phyloP scores from a whole-genome alignment of 208 protist species.

The Naegleria lovaniensis region DNA sequence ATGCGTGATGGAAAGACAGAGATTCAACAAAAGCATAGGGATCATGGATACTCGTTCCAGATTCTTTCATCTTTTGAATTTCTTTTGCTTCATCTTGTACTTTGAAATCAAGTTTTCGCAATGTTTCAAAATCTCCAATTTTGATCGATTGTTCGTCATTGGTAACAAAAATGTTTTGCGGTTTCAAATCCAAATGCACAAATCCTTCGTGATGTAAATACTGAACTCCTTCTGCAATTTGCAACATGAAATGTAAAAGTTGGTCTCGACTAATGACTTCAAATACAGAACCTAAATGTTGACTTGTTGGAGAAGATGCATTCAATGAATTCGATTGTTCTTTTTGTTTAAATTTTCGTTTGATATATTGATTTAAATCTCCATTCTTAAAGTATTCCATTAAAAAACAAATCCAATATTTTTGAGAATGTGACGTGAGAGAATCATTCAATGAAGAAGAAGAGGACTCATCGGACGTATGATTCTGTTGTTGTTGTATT shows the following conservation, averaged over 20 bases:
- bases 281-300: background rate
- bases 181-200: background rate
- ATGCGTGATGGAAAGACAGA: background rate
- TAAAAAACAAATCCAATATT: background rate
- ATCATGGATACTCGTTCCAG: background rate
- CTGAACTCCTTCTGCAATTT: background rate
- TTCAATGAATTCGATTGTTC: background rate
- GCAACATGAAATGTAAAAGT: background rate
- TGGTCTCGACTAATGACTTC: background rate
- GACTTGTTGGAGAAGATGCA: background rate
- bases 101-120: background rate
- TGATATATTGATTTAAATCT: background rate
- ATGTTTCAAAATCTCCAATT: constrained; percentile 25
- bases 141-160: constrained; percentile 26
- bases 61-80: background rate
- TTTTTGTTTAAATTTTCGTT: background rate
- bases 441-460: background rate
- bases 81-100: background rate
- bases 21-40: background rate
- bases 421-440: background rate
- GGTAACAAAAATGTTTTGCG: background rate
- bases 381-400: background rate
- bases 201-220: background rate
- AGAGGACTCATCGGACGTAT: background rate
- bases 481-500: background rate